Conservation (phyloP, 495 filamentous ascomycete species). For the Glutinoglossum americanum region DNA sequence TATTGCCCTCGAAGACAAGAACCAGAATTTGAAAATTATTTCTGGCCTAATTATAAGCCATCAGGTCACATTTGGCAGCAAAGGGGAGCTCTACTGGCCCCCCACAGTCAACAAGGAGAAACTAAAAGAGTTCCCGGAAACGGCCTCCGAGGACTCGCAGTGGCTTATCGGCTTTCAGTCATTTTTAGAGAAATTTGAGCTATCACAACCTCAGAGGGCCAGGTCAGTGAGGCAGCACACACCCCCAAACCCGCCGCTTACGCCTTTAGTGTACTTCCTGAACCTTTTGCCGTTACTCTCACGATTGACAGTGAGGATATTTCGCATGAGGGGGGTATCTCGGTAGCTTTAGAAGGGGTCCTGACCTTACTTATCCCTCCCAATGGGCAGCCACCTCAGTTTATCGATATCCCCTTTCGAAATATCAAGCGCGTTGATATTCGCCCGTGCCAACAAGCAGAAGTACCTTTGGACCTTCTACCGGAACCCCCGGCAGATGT, state of each 20-base stretch:
- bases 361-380: neutral
- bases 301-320: neutral
- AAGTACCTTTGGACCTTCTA: neutral
- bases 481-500: neutral
- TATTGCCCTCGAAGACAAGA: neutral
- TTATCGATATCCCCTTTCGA: neutral
- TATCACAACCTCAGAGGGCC: neutral
- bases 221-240: neutral
- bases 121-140: neutral
- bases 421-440: neutral
- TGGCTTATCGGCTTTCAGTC: neutral
- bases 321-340: neutral
- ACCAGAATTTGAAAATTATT: neutral
- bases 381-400: neutral
- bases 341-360: neutral
- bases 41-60: neutral
- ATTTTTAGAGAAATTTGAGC: neutral
- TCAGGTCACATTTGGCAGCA: neutral
- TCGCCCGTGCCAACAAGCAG: neutral
- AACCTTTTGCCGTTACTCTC: neutral
- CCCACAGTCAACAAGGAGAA: neutral
- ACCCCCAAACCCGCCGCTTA: neutral
- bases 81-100: neutral
- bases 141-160: neutral
- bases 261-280: neutral